Base-by-base conservation (phyloP, 208 protist genomes). In the Crithidia fasciculata region DNA sequence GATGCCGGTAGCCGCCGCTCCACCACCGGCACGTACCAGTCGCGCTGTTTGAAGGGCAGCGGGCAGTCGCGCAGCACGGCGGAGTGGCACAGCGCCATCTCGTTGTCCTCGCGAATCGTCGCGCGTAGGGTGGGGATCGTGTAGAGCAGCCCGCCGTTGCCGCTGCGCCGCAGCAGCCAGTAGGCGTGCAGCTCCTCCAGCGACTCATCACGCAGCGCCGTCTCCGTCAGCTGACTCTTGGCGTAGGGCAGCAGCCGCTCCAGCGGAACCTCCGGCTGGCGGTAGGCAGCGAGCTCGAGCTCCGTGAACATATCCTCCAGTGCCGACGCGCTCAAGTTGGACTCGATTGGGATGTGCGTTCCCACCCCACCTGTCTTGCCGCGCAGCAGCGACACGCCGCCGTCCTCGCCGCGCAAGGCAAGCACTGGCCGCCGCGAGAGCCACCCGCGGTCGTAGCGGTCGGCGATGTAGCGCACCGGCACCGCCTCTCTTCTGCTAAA, bases 11-110 rank as follows among this genome's bases (percentile, higher is more conserved):
- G 72, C 60, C 62, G 69, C 6, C 83, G 74, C n/a, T 81, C 62
- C 13, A 92, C 15, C 8, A 88, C 78, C 2, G 84, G 53, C 9
- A 87, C 83, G 37, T 80, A 82, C 86, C 89, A 94, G 57, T 96
- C 92, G 39, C 92, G 83, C 53, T 78, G 59, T 64, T 90, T 94
- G 59, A 96, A 96, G 13, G 92, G 92, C 5, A 96, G 68, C 8
- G 92, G 92, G 65, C 88, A 96, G 73, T 95, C 87, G 7, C 85
- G 83, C 39, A 95, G 68, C 59, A 96, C 55, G 15, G 82, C 77
- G 12, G 62, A 55, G 47, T 84, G 81, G 62, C 86, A 88, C 5
- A 88, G 72, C 18, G 76, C 63, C n/a, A 73, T 44, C 70, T 91
- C 83, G 54, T 90, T 90, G 37, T 92, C 90, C 54, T 95, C 87